Conservation (phyloP, 495 filamentous ascomycete species). For the Penicillium taxi region DNA sequence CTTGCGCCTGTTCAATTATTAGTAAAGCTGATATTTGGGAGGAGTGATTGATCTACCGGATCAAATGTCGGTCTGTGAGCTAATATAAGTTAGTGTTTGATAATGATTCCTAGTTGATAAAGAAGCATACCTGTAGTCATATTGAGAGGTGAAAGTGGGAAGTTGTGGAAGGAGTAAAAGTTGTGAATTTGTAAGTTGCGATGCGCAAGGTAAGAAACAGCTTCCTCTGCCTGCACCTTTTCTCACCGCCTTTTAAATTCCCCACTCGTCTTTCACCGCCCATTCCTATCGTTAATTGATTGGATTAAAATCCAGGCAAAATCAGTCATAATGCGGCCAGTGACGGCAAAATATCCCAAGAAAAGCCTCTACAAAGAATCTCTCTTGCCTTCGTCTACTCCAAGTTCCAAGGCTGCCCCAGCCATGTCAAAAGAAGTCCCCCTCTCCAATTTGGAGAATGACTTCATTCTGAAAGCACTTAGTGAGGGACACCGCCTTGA, state of each 20-base stretch:
- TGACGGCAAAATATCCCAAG: constrained; percentile 20
- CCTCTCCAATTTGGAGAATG: constrained; percentile 68
- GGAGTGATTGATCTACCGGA: constrained; percentile 50
- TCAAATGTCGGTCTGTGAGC: constrained; percentile 89
- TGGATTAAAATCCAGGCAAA: too few relatives aligned
- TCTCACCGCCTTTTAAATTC: too few relatives aligned
- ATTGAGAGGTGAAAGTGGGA: too few relatives aligned
- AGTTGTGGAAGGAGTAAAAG: too few relatives aligned
- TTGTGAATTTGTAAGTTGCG: too few relatives aligned
- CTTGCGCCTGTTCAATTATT: constrained; percentile 57
- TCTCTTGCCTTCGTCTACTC: constrained; percentile 3
- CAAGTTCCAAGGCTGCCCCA: constrained; percentile 22
- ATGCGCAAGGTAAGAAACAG: too few relatives aligned
- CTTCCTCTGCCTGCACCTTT: too few relatives aligned
- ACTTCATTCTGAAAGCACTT: constrained; percentile 68
- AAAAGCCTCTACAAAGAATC: constrained; percentile 9
- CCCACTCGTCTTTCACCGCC: too few relatives aligned
- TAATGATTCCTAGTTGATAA: neutral
- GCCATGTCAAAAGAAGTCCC: constrained; percentile 93
- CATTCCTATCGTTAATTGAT: too few relatives aligned
- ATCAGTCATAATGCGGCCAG: constrained; percentile 23
- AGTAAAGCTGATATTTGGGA: constrained; percentile 1
- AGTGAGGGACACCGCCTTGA: constrained; percentile 73
- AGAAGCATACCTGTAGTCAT: constrained; percentile 58
- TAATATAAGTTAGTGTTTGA: constrained; percentile 25